A percentile compares a stretch with the other conserved stretches of the same genome.
phyloP scores from a whole-genome alignment of 1,284 basidiomycete species.

The Boletus semigastroideus region DNA sequence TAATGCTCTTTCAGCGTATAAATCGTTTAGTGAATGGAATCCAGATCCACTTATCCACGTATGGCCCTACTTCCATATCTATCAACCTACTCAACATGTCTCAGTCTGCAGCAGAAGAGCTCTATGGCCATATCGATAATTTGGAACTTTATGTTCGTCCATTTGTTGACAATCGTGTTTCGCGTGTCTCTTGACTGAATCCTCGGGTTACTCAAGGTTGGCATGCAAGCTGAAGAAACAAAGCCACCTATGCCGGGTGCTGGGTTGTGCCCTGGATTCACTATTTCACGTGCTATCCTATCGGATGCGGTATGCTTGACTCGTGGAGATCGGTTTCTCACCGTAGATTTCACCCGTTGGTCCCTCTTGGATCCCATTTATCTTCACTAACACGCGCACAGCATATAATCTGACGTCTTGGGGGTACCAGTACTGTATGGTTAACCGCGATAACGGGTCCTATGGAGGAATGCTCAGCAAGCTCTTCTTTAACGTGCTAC shows the following conservation, averaged over 20 bases:
- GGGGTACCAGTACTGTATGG: conserved; percentile 73
- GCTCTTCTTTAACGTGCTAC: conserved; percentile 70
- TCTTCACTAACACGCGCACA: conserved; percentile 26
- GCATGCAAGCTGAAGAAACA: conserved; percentile 75
- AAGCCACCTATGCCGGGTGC: conserved; percentile 73
- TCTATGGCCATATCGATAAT: conserved; percentile 77
- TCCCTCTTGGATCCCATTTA: conserved; percentile 5
- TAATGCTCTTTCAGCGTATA: conserved; percentile 45
- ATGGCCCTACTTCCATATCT: conserved; percentile 20
- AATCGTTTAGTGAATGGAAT: conserved; percentile 78
- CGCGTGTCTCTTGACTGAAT: neutral
- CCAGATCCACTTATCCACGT: conserved; percentile 61
- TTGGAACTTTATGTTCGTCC: conserved; percentile 66
- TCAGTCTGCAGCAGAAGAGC: conserved; percentile 60
- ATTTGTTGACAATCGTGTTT: neutral
- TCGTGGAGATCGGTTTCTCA: conserved; percentile 78
- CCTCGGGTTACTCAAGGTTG: conserved; percentile 43
- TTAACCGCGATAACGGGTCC: conserved; percentile 63
- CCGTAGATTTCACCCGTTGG: conserved; percentile 70
- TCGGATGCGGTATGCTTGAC: conserved; percentile 77
- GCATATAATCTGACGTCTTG: conserved; percentile 73
- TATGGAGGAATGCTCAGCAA: conserved; percentile 73
- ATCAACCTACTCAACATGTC: conserved; percentile 4
- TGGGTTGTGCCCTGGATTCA: conserved; percentile 85
- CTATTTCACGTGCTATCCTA: conserved; percentile 82